phyloP scores from a whole-genome alignment of 441 rosid species.

The Pelargonium australe region DNA sequence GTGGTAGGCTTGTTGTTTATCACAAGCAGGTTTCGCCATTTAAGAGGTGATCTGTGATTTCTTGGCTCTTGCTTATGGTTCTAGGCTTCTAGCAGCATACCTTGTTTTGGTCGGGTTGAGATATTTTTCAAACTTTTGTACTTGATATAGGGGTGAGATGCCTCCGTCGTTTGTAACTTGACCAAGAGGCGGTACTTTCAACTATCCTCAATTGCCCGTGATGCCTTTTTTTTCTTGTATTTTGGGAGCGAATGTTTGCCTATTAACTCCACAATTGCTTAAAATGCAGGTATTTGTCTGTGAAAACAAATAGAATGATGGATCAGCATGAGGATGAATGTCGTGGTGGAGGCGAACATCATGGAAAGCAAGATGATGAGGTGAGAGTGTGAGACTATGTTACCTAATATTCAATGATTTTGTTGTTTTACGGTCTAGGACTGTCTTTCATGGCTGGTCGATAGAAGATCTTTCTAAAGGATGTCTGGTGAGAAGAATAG shows the following conservation, averaged over 20 bases:
- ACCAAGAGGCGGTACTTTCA: background rate
- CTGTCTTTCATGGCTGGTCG: background rate
- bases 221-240: background rate
- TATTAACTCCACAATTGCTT: background rate
- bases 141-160: background rate
- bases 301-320: constrained; percentile 29
- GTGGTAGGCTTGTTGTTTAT: background rate
- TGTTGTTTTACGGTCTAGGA: background rate
- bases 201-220: background rate
- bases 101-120: background rate
- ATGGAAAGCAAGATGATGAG: constrained; percentile 69
- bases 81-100: background rate
- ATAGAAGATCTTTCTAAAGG: constrained; percentile 1
- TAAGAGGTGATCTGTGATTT: background rate
- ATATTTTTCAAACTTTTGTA: constrained; percentile 2
- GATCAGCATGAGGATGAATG: constrained; percentile 65
- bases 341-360: constrained; percentile 38
- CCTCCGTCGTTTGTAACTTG: background rate
- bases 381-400: constrained; percentile 30
- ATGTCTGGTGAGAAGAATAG: background rate
- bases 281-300: constrained; percentile 6
- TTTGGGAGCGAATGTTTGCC: background rate
- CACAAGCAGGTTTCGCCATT: background rate
- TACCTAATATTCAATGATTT: background rate
- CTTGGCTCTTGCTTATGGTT: background rate